phyloP scores from a whole-genome alignment of 208 protist genomes.

The Acanthamoeba divionensis region DNA sequence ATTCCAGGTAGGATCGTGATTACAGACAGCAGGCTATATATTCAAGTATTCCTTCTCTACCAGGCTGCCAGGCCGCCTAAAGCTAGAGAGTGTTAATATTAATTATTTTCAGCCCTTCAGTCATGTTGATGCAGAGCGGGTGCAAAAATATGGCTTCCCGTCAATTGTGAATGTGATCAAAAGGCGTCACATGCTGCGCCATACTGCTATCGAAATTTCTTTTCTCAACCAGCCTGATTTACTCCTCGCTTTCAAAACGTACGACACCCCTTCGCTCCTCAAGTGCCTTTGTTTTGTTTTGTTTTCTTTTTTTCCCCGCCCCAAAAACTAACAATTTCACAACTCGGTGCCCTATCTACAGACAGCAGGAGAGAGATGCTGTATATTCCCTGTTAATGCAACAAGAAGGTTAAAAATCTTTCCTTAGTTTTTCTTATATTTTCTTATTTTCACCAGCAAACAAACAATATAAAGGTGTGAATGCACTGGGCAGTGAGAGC shows the following conservation, averaged over 20 bases:
- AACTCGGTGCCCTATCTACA: not conserved
- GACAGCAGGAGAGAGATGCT: not conserved
- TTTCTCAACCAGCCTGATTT: slow-evolving; percentile 53
- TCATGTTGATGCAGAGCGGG: slow-evolving; percentile 69
- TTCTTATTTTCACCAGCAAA: not conserved
- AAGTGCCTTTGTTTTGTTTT: not conserved
- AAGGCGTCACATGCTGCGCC: slow-evolving; percentile 69
- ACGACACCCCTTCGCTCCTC: not conserved
- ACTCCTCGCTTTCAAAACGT: slow-evolving; percentile 62
- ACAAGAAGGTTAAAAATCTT: not conserved
- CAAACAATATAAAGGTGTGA: too few relatives aligned
- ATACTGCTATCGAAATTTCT: slow-evolving; percentile 74
- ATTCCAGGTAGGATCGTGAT: slow-evolving; percentile 59
- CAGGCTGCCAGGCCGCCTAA: not conserved
- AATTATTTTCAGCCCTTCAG: slow-evolving; percentile 80
- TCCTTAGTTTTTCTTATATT: not conserved
- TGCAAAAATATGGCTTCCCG: slow-evolving; percentile 70
- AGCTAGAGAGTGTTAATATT: not conserved
- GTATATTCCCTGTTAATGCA: slow-evolving; percentile 14
- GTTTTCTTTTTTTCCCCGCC: not conserved
- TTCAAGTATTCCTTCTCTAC: slow-evolving; percentile 72
- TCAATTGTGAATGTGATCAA: slow-evolving; percentile 57
- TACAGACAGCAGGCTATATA: slow-evolving; percentile 64
- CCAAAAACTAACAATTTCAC: not conserved
- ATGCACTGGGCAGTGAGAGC: not conserved